Evolutionary conservation across 345 rosid genomes (phyloP).

Genomic region (Barbarea vulgaris): DNA sequence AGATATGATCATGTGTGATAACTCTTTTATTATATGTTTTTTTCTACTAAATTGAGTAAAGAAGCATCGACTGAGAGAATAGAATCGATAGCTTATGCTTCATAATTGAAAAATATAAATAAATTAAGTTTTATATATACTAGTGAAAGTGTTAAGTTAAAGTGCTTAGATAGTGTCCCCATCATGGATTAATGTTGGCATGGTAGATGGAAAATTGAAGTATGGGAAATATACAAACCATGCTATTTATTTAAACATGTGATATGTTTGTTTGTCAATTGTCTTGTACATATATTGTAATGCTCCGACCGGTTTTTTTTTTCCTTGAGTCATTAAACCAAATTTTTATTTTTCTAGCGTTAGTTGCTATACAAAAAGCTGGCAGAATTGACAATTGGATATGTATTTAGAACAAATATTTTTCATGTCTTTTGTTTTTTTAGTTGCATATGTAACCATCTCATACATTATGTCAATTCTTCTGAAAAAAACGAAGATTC

Average conservation of each 20-base stretch:
- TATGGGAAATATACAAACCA: constrained; percentile 33
- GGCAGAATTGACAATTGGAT: not conserved
- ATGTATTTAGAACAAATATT: not conserved
- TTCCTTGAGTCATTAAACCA: not conserved
- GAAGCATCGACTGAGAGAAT: not conserved
- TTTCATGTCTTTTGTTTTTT: not conserved
- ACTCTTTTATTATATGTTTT: not conserved
- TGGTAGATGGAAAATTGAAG: constrained; percentile 39
- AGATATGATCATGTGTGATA: constrained; percentile 26
- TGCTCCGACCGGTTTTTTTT: not conserved
- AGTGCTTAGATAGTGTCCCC: constrained; percentile 27
- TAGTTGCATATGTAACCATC: not conserved
- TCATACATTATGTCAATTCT: not conserved
- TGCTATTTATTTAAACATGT: constrained; percentile 33
- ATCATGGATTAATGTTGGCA: constrained; percentile 41
- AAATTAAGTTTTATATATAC: not conserved
- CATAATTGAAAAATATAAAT: not conserved
- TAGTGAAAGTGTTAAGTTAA: not conserved
- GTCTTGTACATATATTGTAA: constrained; percentile 16
- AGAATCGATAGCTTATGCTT: not conserved
- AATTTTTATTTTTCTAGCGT: not conserved
- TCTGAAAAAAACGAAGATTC: not conserved
- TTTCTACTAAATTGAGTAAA: constrained; percentile 10
- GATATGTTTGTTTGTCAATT: constrained; percentile 28
- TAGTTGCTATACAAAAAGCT: not conserved